Evolutionary conservation across 768 basidiomycete species (phyloP).

Genomic region (Tylopilus felleus): DNA sequence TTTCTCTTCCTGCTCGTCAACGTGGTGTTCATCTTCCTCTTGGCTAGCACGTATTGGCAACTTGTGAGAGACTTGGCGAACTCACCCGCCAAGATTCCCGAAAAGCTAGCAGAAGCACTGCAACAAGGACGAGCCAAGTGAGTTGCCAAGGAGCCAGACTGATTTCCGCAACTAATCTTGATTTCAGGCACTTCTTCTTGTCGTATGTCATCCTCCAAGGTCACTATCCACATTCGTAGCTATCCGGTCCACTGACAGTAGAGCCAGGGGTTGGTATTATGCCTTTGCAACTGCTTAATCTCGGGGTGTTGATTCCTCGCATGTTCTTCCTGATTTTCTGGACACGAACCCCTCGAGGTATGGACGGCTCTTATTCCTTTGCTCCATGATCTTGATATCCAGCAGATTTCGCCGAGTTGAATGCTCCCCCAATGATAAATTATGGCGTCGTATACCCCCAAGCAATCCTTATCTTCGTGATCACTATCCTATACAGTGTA

Average conservation of each 20-base stretch:
- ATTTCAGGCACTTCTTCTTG: constrained; percentile 70
- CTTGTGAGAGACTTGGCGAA: constrained; percentile 89
- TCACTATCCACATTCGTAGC: constrained; percentile 17
- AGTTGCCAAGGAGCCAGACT: constrained; percentile 4
- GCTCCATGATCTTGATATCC: background rate
- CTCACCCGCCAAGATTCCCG: constrained; percentile 90
- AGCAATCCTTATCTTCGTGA: constrained; percentile 92
- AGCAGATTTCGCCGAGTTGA: constrained; percentile 90
- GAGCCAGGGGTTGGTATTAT: constrained; percentile 80
- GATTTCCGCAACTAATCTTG: constrained; percentile 6
- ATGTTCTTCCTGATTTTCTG: constrained; percentile 69
- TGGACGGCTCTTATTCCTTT: constrained; percentile 2
- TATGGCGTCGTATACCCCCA: constrained; percentile 97
- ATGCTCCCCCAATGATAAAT: constrained; percentile 97
- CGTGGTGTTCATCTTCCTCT: constrained; percentile 90
- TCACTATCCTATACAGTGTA: constrained; percentile 93
- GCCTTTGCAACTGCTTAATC: constrained; percentile 91
- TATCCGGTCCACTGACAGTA: constrained; percentile 3
- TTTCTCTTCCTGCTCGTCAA: constrained; percentile 90
- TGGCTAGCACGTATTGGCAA: constrained; percentile 90
- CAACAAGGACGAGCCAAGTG: constrained; percentile 73
- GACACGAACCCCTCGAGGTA: constrained; percentile 90
- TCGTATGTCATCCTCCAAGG: constrained; percentile 86
- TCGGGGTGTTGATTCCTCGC: constrained; percentile 83
- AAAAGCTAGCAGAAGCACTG: constrained; percentile 84